phyloP scores from a whole-genome alignment of 768 basidiomycete genomes.

The Tephrocybe rancida region DNA sequence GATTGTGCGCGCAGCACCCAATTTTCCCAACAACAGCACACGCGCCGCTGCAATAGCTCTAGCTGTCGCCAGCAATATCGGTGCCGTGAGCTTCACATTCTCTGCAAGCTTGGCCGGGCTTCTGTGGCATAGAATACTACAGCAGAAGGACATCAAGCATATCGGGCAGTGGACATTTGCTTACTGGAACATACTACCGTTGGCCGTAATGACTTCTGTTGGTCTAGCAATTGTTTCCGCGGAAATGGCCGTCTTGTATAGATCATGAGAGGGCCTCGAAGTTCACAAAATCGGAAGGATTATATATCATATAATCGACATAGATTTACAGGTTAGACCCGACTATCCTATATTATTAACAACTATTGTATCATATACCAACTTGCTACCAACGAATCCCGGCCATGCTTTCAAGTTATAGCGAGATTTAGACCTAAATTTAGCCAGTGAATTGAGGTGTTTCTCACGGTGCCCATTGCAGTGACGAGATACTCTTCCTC shows the following conservation, averaged over 20 bases:
- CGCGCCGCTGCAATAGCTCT: constrained; percentile 72
- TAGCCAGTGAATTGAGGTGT: too few relatives aligned
- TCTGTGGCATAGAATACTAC: constrained; percentile 78
- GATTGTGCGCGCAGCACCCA: constrained; percentile 58
- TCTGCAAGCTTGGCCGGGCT: constrained; percentile 91
- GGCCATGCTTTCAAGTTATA: too few relatives aligned
- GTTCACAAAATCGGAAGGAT: background rate
- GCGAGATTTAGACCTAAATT: too few relatives aligned
- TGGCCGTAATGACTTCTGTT: constrained; percentile 65
- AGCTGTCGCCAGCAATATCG: constrained; percentile 88
- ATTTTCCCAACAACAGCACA: constrained; percentile 34
- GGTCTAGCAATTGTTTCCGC: constrained; percentile 74
- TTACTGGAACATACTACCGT: constrained; percentile 68
- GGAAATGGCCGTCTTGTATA: constrained; percentile 67
- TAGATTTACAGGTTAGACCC: background rate
- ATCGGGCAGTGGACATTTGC: constrained; percentile 70
- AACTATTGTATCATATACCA: background rate
- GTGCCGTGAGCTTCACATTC: constrained; percentile 92
- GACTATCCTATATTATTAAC: background rate
- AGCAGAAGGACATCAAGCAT: constrained; percentile 63
- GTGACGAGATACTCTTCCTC: background rate
- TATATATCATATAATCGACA: background rate
- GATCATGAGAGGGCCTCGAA: background rate
- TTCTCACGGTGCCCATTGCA: background rate
- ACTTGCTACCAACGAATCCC: too few relatives aligned